A percentile compares a stretch with the other conserved stretches of the same genome.
These are phyloP conservation scores for Terfezia claveryi DNA, from an alignment of 495 filamentous ascomycete genomes.

Conservation along the genomic window DNA sequence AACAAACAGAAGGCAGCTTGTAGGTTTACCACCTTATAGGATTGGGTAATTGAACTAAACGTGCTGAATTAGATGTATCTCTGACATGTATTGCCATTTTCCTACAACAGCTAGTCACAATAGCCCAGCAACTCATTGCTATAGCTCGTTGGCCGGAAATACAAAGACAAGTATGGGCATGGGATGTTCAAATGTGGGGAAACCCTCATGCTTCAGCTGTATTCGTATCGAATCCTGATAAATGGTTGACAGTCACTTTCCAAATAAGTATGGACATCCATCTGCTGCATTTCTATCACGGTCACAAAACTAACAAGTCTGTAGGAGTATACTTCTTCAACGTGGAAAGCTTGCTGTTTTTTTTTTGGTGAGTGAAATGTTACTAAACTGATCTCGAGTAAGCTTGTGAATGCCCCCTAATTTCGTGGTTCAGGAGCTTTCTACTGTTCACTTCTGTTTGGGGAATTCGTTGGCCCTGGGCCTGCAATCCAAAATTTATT, in stretches of 20 bases:
- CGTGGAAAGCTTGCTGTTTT: no score
- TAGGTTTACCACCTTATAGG: conserved; percentile 1
- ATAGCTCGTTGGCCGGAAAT: conserved; percentile 6
- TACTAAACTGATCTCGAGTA: no score
- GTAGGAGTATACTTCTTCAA: no score
- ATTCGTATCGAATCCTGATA: conserved; percentile 6
- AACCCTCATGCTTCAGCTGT: conserved; percentile 9
- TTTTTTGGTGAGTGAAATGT: no score
- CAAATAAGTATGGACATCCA: conserved; percentile 5
- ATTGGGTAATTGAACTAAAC: not conserved
- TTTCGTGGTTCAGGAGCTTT: conserved; percentile 5
- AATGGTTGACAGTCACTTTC: conserved; percentile 5
- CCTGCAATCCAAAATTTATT: conserved; percentile 8
- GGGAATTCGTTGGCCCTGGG: conserved; percentile 7
- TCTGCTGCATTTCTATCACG: not conserved
- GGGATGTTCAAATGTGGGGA: conserved; percentile 6
- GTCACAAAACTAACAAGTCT: not conserved
- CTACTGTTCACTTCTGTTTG: conserved; percentile 13
- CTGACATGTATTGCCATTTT: conserved; percentile 14
- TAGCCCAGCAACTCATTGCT: conserved; percentile 6
- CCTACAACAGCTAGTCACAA: conserved; percentile 12
- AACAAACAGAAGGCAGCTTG: conserved; percentile 14
- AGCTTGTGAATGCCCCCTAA: not conserved
- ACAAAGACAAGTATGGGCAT: conserved; percentile 3
- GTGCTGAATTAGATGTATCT: conserved; percentile 9